A percentile compares a stretch with the other conserved stretches of the same genome.
phyloP scores from a whole-genome alignment of 192 early-diverging fungal genomes.

The Entophlyctis luteolus region DNA sequence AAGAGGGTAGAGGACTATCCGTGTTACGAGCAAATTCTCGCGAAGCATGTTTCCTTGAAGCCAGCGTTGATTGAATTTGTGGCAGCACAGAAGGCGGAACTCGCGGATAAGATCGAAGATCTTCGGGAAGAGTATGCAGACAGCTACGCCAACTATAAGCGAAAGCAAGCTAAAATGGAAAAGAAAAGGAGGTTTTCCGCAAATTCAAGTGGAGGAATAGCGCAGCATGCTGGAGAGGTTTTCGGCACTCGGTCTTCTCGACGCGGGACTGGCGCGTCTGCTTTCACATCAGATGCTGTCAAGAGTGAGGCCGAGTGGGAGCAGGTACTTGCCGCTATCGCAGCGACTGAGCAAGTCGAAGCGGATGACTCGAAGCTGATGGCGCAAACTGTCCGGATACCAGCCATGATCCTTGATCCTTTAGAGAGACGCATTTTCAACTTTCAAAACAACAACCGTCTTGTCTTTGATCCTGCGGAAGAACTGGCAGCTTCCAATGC shows the following conservation, averaged over 20 bases:
- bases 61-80: constrained; percentile 9
- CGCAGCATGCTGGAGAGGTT: background rate
- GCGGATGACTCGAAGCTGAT: constrained; percentile 17
- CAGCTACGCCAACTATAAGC: constrained; percentile 15
- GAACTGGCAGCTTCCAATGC: constrained; percentile 38
- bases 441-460: constrained; percentile 34
- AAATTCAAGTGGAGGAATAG: background rate
- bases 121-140: constrained; percentile 28
- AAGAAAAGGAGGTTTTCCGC: constrained; percentile 1
- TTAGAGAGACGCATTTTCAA: constrained; percentile 13
- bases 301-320: constrained; percentile 50
- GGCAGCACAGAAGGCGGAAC: background rate
- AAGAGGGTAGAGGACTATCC: constrained; percentile 20
- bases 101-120: constrained; percentile 13
- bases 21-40: background rate
- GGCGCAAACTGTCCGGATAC: constrained; percentile 15
- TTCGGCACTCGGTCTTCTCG: background rate
- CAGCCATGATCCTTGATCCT: constrained; percentile 34
- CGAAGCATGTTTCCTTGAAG: background rate
- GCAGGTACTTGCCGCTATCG: constrained; percentile 39
- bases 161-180: constrained; percentile 17
- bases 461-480: constrained; percentile 38
- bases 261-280: background rate
- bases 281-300: constrained; percentile 47
- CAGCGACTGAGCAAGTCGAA: constrained; percentile 19